Evolutionary conservation across 768 basidiomycete species (phyloP).

Genomic region (Amyloporia xantha): DNA sequence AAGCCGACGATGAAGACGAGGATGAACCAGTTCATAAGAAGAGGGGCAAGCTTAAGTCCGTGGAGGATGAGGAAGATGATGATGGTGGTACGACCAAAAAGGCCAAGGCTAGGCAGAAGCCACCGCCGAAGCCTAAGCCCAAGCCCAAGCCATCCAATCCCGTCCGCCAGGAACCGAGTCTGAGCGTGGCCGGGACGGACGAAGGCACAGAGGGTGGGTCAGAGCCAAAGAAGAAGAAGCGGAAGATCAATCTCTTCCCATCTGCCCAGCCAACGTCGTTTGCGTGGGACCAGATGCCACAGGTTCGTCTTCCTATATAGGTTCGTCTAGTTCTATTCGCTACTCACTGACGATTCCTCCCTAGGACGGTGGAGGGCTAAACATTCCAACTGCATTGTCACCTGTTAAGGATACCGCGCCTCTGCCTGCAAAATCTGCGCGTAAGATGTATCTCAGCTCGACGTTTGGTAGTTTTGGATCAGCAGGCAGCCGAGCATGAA

Average conservation of each 20-base stretch:
- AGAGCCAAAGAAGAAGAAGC: conserved; percentile 57
- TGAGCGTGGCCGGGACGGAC: background rate
- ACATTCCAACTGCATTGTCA: conserved; percentile 62
- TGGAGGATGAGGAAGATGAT: conserved; percentile 19
- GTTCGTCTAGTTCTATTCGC: background rate
- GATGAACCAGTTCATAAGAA: background rate
- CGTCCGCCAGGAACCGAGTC: background rate
- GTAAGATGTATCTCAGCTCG: background rate
- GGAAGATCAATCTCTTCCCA: conserved; percentile 61
- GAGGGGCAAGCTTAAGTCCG: conserved; percentile 10
- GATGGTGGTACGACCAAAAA: conserved; percentile 6
- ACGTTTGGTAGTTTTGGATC: background rate
- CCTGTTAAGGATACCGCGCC: conserved; percentile 54
- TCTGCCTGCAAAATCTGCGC: background rate
- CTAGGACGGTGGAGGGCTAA: conserved; percentile 35
- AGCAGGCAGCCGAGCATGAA: background rate
- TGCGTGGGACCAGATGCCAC: conserved; percentile 38
- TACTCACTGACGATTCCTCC: background rate
- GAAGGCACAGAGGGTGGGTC: conserved; percentile 8
- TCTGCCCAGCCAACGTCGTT: conserved; percentile 34
- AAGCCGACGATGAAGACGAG: background rate
- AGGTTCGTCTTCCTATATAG: conserved; percentile 22
- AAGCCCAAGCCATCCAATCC: conserved; percentile 4
- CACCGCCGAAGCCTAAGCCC: background rate
- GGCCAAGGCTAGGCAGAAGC: background rate